A percentile compares a stretch with the other conserved stretches of the same genome.
phyloP scores from a whole-genome alignment of 306 rosid species.

The Cucurbita maxima region DNA sequence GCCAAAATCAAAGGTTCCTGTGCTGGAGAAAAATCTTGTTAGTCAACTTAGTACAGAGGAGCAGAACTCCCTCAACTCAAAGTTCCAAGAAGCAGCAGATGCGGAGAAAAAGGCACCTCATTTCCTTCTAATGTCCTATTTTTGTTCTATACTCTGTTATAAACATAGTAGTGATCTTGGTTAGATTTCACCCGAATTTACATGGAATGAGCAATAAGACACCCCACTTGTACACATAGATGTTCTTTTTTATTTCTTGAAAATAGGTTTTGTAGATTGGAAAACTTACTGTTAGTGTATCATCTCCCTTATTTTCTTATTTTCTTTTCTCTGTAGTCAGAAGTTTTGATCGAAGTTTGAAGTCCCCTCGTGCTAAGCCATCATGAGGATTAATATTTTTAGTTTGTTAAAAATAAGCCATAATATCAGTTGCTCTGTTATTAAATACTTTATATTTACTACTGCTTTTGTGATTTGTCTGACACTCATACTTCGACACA shows the following conservation, averaged over 20 bases:
- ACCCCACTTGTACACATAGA: background rate
- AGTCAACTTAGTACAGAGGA: slow-evolving; percentile 87
- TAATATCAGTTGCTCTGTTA: background rate
- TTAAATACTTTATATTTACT: background rate
- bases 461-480: background rate
- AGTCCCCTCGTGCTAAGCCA: background rate
- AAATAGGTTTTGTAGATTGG: background rate
- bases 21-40: slow-evolving; percentile 74
- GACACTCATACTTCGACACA: background rate
- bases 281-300: background rate
- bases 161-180: background rate
- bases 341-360: background rate
- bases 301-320: background rate
- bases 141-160: background rate
- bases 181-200: background rate
- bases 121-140: slow-evolving; percentile 1
- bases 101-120: slow-evolving; percentile 69
- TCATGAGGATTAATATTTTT: background rate
- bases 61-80: slow-evolving; percentile 57
- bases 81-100: slow-evolving; percentile 75
- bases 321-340: background rate
- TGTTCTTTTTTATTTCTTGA: background rate
- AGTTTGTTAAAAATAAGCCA: background rate
- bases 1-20: slow-evolving; percentile 60
- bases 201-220: background rate